Evolutionary conservation across 2,329 filamentous ascomycete genomes (phyloP), one percentile per base, ranked within the genome.

Genomic region (Apiospora koreana): DNA sequence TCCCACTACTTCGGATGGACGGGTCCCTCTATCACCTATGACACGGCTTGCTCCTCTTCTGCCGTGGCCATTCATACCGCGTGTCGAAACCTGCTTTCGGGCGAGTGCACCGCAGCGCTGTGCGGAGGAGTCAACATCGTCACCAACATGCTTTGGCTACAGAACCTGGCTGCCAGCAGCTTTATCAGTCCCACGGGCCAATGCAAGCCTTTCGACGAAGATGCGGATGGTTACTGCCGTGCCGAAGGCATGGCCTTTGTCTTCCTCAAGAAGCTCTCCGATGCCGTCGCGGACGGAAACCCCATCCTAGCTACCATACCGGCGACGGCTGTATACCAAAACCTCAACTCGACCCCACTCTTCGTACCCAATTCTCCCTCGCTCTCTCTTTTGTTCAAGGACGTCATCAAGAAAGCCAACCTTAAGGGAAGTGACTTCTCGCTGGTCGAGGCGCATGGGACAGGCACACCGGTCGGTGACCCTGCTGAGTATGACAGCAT

Each of bases 161-260:
- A 78, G 21, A 74, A 76, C 67, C 68, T 78, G 8, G 68, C 75
- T 9, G 74, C 48, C 0, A 76, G 72, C 5, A 70, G 69, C 23
- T 79, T 81, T 48, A 68, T 79, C 10, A 77, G 75, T 58, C 72
- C 76, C 1, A 75, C 73, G 2, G 75, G 76, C 3, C 73, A 72
- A 12, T 78, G 72, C 64, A 75, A 79, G 65, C 75, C 77, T 1
- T 84, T 81, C 68, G 84, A 85, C 68, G 71, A 75, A 0, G 72
- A 74, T n/a, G n/a, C n/a, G n/a, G n/a, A n/a, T n/a, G n/a, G n/a
- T n/a, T n/a, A n/a, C n/a, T n/a, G n/a, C n/a, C 79, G 87, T 3
- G 86, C 82, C 0, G 87, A 90, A 66, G 87, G 83, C 0, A 74
- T 81, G 3, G 84, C 75, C 0, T 73, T 78, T 0, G 73, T 89